Evolutionary conservation across 1,139 yeast species (phyloP).

Genomic region (Debaryomyces singareniensis): DNA sequence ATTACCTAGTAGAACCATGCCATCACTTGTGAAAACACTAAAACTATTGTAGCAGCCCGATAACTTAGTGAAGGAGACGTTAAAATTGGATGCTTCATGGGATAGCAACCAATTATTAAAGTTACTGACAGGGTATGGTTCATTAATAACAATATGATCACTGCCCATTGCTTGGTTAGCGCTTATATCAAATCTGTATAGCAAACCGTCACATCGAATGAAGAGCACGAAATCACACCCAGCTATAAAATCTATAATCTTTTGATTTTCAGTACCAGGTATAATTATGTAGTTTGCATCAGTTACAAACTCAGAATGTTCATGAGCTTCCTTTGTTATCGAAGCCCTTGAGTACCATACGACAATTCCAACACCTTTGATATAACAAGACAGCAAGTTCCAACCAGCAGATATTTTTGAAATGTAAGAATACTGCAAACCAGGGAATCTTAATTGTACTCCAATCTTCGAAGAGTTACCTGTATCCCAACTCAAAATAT

Average conservation of each 20-base stretch:
- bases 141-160: slow-evolving; percentile 1
- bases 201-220: slow-evolving; percentile 38
- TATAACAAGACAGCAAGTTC: slow-evolving; percentile 51
- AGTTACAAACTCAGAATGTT: slow-evolving; percentile 11
- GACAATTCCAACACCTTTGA: slow-evolving; percentile 48
- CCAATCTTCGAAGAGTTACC: slow-evolving; percentile 40
- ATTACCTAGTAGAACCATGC: slow-evolving; percentile 41
- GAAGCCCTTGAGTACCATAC: slow-evolving; percentile 51
- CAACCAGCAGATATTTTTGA: slow-evolving; percentile 63
- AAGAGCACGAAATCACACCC: slow-evolving; percentile 48
- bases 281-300: slow-evolving; percentile 36
- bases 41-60: slow-evolving; percentile 46
- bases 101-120: slow-evolving; percentile 27
- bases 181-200: slow-evolving; percentile 35
- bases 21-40: slow-evolving; percentile 49
- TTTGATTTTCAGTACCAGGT: slow-evolving; percentile 28
- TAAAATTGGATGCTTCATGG: slow-evolving; percentile 12
- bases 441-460: slow-evolving; percentile 36
- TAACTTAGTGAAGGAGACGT: slow-evolving; percentile 34
- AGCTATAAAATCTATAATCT: slow-evolving; percentile 51
- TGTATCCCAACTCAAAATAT: slow-evolving; percentile 62
- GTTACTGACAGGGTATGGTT: slow-evolving; percentile 9
- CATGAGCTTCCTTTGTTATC: slow-evolving; percentile 17
- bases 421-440: slow-evolving; percentile 1
- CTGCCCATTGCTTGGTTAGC: slow-evolving; percentile 11